Percentiles rank a stretch among this genome's conserved stretches.
These are phyloP conservation scores for Plantago coronopus DNA, from an alignment of 305 asterid species.

Conservation along the genomic window DNA sequence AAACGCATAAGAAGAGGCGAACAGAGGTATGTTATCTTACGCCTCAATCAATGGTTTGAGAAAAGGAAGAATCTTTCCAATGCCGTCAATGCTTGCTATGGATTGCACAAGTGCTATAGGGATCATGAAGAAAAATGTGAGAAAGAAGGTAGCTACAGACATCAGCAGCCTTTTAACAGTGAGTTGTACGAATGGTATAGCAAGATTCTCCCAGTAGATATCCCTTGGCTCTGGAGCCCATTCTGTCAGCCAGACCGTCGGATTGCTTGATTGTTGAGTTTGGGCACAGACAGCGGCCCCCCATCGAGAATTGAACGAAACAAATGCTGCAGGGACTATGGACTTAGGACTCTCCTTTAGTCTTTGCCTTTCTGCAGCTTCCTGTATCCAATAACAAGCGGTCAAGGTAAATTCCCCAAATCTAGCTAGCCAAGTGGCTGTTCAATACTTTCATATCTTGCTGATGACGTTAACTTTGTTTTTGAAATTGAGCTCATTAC, in stretches of 20 bases:
- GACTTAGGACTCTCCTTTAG: slow-evolving; percentile 64
- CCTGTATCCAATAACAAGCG: slow-evolving; percentile 37
- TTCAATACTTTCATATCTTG: not conserved
- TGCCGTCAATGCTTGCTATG: slow-evolving; percentile 74
- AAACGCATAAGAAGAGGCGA: not conserved
- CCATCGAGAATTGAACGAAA: slow-evolving; percentile 86
- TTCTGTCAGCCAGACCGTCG: slow-evolving; percentile 73
- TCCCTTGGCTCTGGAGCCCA: slow-evolving; percentile 97
- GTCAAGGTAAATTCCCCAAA: not conserved
- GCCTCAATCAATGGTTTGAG: slow-evolving; percentile 49
- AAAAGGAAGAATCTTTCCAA: slow-evolving; percentile 58
- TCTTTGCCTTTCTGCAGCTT: slow-evolving; percentile 67
- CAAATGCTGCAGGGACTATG: slow-evolving; percentile 90
- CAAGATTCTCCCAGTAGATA: slow-evolving; percentile 75
- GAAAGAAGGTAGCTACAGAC: slow-evolving; percentile 56
- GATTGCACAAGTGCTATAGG: slow-evolving; percentile 85
- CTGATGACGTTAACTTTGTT: no score
- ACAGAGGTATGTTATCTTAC: slow-evolving; percentile 35
- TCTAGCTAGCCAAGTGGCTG: not conserved
- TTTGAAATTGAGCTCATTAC: no score
- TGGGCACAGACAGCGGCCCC: slow-evolving; percentile 99
- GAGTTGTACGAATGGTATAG: slow-evolving; percentile 65
- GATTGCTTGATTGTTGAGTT: slow-evolving; percentile 75
- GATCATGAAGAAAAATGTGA: slow-evolving; percentile 80
- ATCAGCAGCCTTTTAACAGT: slow-evolving; percentile 46